Base-by-base conservation (phyloP, 129 eudicot species). In the Glebionis coronaria region DNA sequence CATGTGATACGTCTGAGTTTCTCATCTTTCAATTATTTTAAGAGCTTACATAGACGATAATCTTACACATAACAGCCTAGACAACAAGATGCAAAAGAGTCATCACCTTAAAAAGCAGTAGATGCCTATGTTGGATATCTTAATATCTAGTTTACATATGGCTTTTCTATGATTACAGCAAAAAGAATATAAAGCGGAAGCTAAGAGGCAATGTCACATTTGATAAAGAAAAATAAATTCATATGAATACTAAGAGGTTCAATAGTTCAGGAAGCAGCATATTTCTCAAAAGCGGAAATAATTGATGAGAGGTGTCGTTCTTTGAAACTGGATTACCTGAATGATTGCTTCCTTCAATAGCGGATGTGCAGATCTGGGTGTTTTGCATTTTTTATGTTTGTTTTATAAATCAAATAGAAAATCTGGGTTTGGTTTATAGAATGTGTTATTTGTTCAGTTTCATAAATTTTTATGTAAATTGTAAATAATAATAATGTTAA, bases 291-390 rank as follows among this genome's bases (percentile, higher is more conserved):
- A 23, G 25, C 42, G 38, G 13, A 3, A 12, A 69, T 31, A 19
- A 16, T 2, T n/a, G n/a, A n/a, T n/a, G n/a, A n/a, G n/a, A 16
- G 7, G 49, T 19, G 42, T 20, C 46, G 29, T 44, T 42, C 45
- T 64, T 74, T 9, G 3, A 45, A 46, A 46, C 12, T 70, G 44
- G 54, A 58, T 78, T 68, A 90, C 97, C 87, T 84, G 84, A 70
- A 84, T 47, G 64, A 93, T 84, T 58, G 97, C 92, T 70, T 89
- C 97, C 74, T 84, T 93, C 70, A 88, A 78, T 80, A 70, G 83
- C 23, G 93, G 82, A 75, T 88, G 99, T 70, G n/a, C n/a, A n/a
- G n/a, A n/a, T n/a, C n/a, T n/a, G n/a, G n/a, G n/a, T n/a, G n/a
- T n/a, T n/a, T n/a, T n/a, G n/a, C n/a, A n/a, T n/a, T n/a, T n/a